Conservation (phyloP, 192 early-diverging fungal genomes). For the Cladochytrium replicatum region DNA sequence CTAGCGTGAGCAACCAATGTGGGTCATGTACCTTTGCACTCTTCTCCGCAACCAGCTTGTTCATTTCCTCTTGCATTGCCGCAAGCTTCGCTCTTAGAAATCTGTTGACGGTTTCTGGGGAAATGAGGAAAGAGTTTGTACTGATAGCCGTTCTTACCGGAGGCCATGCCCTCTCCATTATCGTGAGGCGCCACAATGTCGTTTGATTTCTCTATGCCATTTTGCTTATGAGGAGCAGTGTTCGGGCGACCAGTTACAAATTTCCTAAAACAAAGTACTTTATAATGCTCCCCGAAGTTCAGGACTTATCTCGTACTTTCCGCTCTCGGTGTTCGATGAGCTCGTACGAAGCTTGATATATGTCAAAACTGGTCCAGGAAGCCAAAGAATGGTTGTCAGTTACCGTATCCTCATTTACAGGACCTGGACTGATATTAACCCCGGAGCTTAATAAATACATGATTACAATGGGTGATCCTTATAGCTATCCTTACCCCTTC, state of each 20-base stretch:
- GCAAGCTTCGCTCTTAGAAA: constrained; percentile 41
- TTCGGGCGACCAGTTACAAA: background rate
- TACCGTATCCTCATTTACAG: background rate
- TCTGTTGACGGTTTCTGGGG: constrained; percentile 29
- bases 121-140: constrained; percentile 1
- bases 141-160: background rate
- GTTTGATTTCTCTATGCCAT: constrained; percentile 1
- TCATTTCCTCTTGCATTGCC: constrained; percentile 42
- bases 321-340: no score
- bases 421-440: background rate
- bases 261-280: background rate
- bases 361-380: no score
- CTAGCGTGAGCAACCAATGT: background rate
- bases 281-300: no score
- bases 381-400: no score
- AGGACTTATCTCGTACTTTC: no score
- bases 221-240: background rate
- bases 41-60: constrained; percentile 21
- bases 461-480: constrained; percentile 1
- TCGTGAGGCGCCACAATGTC: constrained; percentile 5
- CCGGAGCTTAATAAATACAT: background rate
- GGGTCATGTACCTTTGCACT: constrained; percentile 9
- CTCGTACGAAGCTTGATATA: no score
- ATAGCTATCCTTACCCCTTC: background rate
- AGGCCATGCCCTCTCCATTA: background rate